Evolutionary conservation across 2,329 filamentous ascomycete genomes (phyloP).

Genomic region (Sporothrix humicola): DNA sequence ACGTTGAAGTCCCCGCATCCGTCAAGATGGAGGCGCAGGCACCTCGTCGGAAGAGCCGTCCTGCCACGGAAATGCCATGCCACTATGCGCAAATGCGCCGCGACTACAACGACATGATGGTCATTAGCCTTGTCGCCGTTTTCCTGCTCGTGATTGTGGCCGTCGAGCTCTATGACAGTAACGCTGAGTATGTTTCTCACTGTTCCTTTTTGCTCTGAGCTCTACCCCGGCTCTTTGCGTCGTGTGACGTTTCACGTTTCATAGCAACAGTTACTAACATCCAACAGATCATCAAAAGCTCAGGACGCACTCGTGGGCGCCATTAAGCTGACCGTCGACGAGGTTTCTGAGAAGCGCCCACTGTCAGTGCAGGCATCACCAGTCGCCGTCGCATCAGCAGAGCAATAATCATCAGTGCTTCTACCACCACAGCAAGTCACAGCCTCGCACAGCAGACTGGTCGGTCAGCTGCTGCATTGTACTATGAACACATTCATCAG

Average conservation of each 20-base stretch:
- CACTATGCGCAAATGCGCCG: constrained; percentile 36
- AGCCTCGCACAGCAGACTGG: neutral
- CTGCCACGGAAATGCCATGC: constrained; percentile 35
- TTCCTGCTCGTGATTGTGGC: constrained; percentile 44
- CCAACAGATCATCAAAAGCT: constrained; percentile 15
- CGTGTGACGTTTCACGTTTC: constrained; percentile 19
- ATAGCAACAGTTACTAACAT: constrained; percentile 17
- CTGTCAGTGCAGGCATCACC: constrained; percentile 35
- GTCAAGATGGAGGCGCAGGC: constrained; percentile 31
- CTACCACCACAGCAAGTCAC: neutral
- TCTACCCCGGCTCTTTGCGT: neutral
- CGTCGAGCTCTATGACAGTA: constrained; percentile 42
- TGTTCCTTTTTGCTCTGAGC: neutral
- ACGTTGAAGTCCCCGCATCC: constrained; percentile 25
- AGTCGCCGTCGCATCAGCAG: neutral
- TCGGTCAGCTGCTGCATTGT: constrained; percentile 10
- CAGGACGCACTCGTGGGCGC: constrained; percentile 38
- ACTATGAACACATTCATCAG: neutral
- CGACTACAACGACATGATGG: constrained; percentile 43
- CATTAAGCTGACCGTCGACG: constrained; percentile 37
- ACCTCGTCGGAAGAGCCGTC: neutral
- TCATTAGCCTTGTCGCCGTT: constrained; percentile 42
- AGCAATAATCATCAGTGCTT: constrained; percentile 9
- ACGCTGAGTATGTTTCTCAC: constrained; percentile 38
- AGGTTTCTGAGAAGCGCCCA: constrained; percentile 28